Evolutionary conservation across 2,329 filamentous ascomycete genomes (phyloP).

Genomic region (Penicillium polonicum): DNA sequence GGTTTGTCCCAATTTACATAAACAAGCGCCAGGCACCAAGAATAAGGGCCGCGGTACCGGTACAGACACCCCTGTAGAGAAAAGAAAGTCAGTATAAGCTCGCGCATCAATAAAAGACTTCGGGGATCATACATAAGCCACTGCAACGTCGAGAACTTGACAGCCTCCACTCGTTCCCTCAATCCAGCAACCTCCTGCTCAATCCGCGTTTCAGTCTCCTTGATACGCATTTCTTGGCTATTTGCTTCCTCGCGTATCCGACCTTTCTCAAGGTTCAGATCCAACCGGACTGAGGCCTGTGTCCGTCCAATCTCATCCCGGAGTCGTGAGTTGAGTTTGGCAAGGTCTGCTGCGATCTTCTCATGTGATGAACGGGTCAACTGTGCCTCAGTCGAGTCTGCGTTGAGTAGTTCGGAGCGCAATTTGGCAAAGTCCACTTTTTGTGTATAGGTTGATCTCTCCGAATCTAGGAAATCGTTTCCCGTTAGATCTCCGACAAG

Average conservation of each 20-base stretch:
- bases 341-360: slow-evolving; percentile 87
- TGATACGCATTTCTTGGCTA: slow-evolving; percentile 94
- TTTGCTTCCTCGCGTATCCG: slow-evolving; percentile 95
- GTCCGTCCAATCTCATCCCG: slow-evolving; percentile 93
- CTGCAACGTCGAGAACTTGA: slow-evolving; percentile 97
- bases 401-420: slow-evolving; percentile 85
- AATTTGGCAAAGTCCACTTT: slow-evolving; percentile 99
- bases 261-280: slow-evolving; percentile 95
- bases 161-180: slow-evolving; percentile 87
- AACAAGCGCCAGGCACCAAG: slow-evolving; percentile 66
- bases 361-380: slow-evolving; percentile 89
- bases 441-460: slow-evolving; percentile 63
- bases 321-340: slow-evolving; percentile 84
- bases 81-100: slow-evolving; percentile 28
- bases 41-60: slow-evolving; percentile 64
- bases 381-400: slow-evolving; percentile 86
- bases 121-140: slow-evolving; percentile 81
- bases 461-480: slow-evolving; percentile 40
- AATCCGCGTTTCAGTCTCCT: slow-evolving; percentile 97
- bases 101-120: not conserved
- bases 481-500: not conserved
- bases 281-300: slow-evolving; percentile 85
- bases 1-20: slow-evolving; percentile 48
- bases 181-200: slow-evolving; percentile 94
- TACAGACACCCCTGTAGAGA: slow-evolving; percentile 58